phyloP scores from a whole-genome alignment of 2,329 filamentous ascomycete species.

The Cercospora sp. region DNA sequence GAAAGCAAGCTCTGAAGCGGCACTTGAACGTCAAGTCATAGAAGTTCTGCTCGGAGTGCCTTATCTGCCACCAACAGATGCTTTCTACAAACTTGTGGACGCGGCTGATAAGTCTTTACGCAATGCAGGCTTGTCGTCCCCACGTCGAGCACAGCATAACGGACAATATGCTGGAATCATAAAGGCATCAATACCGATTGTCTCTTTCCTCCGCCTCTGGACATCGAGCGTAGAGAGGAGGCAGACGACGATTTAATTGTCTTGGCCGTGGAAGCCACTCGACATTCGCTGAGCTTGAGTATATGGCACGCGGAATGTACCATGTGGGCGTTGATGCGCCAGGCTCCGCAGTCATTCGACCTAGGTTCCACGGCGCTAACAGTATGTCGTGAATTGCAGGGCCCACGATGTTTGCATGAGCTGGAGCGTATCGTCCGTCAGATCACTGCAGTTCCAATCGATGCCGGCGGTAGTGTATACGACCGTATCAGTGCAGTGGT shows the following conservation, averaged over 20 bases:
- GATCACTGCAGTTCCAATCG: neutral
- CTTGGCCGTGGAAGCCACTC: neutral
- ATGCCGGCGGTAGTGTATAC: neutral
- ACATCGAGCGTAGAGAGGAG: neutral
- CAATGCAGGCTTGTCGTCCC: neutral
- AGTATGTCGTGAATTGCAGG: neutral
- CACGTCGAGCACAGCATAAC: neutral
- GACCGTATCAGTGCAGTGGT: neutral
- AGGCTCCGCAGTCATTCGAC: neutral
- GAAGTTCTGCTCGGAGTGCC: neutral
- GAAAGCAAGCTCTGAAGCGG: neutral
- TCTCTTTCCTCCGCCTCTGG: neutral
- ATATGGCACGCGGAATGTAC: neutral
- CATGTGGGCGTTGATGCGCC: too few species aligned
- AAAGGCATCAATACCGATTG: neutral
- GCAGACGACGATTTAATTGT: neutral
- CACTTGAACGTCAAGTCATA: neutral
- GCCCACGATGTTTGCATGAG: neutral
- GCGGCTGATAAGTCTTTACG: neutral
- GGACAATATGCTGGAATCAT: neutral
- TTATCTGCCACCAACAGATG: neutral
- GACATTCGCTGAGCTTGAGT: neutral
- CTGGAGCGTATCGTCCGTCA: neutral
- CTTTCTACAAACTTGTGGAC: neutral
- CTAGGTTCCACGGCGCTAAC: neutral